Conservation (phyloP, 2,329 filamentous ascomycete genomes). For the Pezicula radicicola region DNA sequence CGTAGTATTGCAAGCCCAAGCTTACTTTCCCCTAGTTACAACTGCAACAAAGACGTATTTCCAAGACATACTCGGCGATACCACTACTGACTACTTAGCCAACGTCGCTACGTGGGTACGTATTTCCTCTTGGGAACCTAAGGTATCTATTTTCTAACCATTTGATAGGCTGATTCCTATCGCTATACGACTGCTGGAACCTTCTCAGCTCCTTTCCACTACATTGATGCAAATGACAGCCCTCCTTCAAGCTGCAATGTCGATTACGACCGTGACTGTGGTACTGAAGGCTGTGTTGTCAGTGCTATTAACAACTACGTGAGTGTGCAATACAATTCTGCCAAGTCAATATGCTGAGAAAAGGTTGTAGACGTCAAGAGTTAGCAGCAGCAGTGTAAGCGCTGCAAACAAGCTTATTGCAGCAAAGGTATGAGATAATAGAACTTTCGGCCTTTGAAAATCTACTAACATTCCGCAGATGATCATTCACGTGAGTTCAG, state of each 20-base stretch:
- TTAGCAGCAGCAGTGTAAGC: conserved; percentile 30
- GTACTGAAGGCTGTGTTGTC: conserved; percentile 56
- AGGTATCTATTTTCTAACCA: background rate
- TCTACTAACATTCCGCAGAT: conserved; percentile 14
- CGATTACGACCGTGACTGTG: conserved; percentile 58
- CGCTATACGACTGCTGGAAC: conserved; percentile 61
- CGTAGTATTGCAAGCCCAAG: background rate
- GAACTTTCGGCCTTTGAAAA: background rate
- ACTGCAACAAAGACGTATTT: conserved; percentile 55
- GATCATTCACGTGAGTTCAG: conserved; percentile 28
- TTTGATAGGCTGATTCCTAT: conserved; percentile 46
- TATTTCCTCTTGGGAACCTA: background rate
- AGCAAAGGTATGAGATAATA: conserved; percentile 40
- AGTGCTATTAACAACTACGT: conserved; percentile 31
- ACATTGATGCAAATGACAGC: conserved; percentile 63
- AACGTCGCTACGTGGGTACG: conserved; percentile 57
- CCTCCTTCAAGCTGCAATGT: conserved; percentile 57
- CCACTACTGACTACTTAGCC: conserved; percentile 56
- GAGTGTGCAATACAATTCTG: background rate
- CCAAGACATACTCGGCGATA: conserved; percentile 52
- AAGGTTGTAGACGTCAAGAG: conserved; percentile 14
- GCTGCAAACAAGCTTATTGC: conserved; percentile 51
- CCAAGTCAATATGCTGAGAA: conserved; percentile 35
- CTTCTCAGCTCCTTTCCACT: conserved; percentile 62
- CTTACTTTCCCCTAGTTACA: conserved; percentile 35